Percentiles rank a stretch among this genome's conserved stretches.
phyloP scores from a whole-genome alignment of 1,284 basidiomycete genomes.

The Ustilago esculenta region DNA sequence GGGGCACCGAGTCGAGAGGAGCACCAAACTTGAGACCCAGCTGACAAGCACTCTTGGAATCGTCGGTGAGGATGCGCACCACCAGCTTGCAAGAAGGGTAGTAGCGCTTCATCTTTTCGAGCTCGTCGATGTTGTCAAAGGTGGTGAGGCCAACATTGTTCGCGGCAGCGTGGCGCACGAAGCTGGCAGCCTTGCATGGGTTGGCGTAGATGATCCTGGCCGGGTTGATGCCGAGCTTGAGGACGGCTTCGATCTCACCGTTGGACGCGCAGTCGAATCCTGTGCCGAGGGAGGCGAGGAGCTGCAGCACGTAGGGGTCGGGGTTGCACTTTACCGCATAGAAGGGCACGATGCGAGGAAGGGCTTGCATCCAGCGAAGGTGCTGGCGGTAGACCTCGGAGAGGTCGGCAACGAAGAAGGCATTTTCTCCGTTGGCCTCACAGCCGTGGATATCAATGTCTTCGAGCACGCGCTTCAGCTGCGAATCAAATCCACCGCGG shows the following conservation, averaged over 20 bases:
- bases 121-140: conserved; percentile 96
- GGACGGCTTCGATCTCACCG: conserved; percentile 86
- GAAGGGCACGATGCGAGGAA: conserved; percentile 84
- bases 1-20: conserved; percentile 81
- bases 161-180: conserved; percentile 84
- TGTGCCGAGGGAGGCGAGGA: conserved; percentile 86
- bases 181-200: conserved; percentile 96
- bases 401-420: conserved; percentile 96
- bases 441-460: conserved; percentile 68
- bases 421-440: conserved; percentile 81
- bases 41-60: conserved; percentile 91
- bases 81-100: conserved; percentile 88
- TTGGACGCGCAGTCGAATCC: conserved; percentile 99
- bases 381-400: conserved; percentile 87
- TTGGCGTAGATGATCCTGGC: conserved; percentile 94
- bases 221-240: conserved; percentile 73
- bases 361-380: conserved; percentile 80
- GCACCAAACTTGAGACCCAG: conserved; percentile 98
- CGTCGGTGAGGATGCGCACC: conserved; percentile 94
- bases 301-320: conserved; percentile 88
- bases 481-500: conserved; percentile 51
- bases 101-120: conserved; percentile 89
- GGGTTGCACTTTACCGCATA: conserved; percentile 96
- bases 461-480: conserved; percentile 53
- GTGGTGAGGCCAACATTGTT: conserved; percentile 90